phyloP scores from a whole-genome alignment of 305 asterid species.

The Fraxinus baroniana region DNA sequence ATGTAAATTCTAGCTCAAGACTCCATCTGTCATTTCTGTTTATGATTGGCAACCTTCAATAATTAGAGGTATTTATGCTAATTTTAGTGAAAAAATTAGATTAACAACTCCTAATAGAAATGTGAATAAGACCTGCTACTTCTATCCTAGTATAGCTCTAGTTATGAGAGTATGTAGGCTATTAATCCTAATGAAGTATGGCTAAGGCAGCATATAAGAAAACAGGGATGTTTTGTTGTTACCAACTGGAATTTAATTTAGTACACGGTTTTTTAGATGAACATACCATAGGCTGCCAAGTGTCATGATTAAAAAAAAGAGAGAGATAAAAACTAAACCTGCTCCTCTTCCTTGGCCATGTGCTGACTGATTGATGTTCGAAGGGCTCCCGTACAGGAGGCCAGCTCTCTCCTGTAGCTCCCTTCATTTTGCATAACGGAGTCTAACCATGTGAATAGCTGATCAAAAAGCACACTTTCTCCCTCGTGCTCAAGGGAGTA shows the following conservation, averaged over 20 bases:
- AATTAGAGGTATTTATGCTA: neutral
- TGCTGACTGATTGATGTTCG: constrained; percentile 97
- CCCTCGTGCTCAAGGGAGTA: constrained; percentile 99
- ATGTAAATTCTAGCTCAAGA: neutral
- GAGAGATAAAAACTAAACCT: constrained; percentile 43
- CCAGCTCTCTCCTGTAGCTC: constrained; percentile 82
- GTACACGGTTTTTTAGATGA: neutral
- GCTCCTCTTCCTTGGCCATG: constrained; percentile 99
- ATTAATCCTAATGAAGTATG: neutral
- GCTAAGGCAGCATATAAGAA: neutral
- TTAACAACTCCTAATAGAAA: neutral
- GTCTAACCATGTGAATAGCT: constrained; percentile 72
- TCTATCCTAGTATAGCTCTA: neutral
- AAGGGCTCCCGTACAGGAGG: constrained; percentile 94
- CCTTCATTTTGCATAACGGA: constrained; percentile 62
- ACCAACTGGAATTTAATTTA: neutral
- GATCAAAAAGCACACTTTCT: constrained; percentile 92
- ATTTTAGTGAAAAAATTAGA: neutral
- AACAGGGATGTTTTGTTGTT: neutral
- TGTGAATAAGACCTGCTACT: neutral
- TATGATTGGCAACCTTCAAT: neutral
- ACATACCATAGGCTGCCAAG: neutral
- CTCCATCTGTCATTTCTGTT: neutral
- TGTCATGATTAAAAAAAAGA: neutral
- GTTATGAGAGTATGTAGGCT: neutral